These are phyloP conservation scores for Poa annua DNA, from an alignment of 176 grass and related monocot species.

Conservation along the genomic window DNA sequence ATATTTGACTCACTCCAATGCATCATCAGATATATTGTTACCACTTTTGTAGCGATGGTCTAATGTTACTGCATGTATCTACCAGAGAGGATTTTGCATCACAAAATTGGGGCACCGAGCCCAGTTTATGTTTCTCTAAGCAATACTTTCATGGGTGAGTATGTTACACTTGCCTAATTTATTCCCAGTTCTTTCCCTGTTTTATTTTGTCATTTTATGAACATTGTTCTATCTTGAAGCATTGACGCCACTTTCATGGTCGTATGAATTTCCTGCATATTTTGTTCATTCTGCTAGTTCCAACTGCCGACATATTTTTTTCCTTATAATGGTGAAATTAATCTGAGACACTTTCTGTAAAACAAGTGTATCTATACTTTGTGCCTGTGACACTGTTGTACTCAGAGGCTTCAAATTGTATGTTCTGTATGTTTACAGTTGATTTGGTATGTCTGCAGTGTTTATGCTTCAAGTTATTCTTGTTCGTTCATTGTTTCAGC, in stretches of 20 bases:
- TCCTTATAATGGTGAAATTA: constrained; percentile 13
- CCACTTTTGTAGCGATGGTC: constrained; percentile 15
- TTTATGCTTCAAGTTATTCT: constrained; percentile 40
- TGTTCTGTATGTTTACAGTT: neutral
- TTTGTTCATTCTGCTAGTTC: constrained; percentile 24
- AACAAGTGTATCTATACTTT: neutral
- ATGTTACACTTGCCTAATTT: constrained; percentile 10
- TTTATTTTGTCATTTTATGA: neutral
- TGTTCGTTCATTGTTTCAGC: constrained; percentile 49
- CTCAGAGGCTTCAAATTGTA: constrained; percentile 6
- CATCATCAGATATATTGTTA: neutral
- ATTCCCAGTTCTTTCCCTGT: neutral
- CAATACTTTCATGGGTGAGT: constrained; percentile 62
- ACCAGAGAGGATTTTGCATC: constrained; percentile 61
- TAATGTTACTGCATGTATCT: constrained; percentile 37
- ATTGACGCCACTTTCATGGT: constrained; percentile 11
- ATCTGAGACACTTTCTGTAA: constrained; percentile 1
- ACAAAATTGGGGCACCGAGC: constrained; percentile 45
- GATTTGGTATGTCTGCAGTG: constrained; percentile 30
- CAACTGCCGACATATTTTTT: neutral
- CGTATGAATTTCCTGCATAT: constrained; percentile 3
- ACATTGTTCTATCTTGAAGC: constrained; percentile 34
- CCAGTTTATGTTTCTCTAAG: constrained; percentile 63
- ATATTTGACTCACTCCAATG: constrained; percentile 7
- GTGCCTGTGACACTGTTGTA: neutral